Base-by-base conservation (phyloP, 208 protist genomes). In the Acanthamoeba sp. region DNA sequence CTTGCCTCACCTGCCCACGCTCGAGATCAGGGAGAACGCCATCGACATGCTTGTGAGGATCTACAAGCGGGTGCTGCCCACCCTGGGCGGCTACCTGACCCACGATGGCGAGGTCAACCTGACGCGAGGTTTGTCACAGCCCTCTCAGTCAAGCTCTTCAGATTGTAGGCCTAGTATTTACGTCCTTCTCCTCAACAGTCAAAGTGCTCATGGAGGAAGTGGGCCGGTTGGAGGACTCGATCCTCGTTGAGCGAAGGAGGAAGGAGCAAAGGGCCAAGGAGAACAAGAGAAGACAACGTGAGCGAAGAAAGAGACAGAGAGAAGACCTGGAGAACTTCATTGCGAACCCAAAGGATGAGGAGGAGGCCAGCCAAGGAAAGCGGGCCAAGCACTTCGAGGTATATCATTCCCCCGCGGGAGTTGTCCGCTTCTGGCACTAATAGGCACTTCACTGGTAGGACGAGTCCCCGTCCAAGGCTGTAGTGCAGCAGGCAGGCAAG, bases 1-100 rank as follows among this genome's bases (percentile, higher is more conserved):
- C 94, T 95, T 99, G 45, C 99, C 99, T 27, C 99, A 99, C 95
- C 95, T 99, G 18, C 99, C 99, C 20, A 97, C 98, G 10, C 96
- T 99, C 4, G 98, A 99, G 18, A 99, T 91, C 40, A 27, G 85
- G 93, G 98, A 98, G 48, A 98, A 98, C 88, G 99, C 98, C 22
- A 98, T 99, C 80, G 99, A 99, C 95, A 64, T 97, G 42, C 95
- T 99, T 7, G 95, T 99, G 18, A 91, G 94, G 1, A 36, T 98
- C 24, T 99, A 98, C 95, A 95, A 93, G 80, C 69, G 90, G 1
- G 0, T 94, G 4, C 32, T 98, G n/a, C 97, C 95, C 34, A 64
- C 34, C 14, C 38, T 97, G 1, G 93, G 82, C 5, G 97, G 96
- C 18, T 98, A 98, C 93, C n/a, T 98, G 0, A 97, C 96, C n/a